Percentiles rank a stretch among this genome's conserved stretches.
Conservation (phyloP, 1,284 basidiomycete species). For the Moesziomyces parantarcticus region DNA sequence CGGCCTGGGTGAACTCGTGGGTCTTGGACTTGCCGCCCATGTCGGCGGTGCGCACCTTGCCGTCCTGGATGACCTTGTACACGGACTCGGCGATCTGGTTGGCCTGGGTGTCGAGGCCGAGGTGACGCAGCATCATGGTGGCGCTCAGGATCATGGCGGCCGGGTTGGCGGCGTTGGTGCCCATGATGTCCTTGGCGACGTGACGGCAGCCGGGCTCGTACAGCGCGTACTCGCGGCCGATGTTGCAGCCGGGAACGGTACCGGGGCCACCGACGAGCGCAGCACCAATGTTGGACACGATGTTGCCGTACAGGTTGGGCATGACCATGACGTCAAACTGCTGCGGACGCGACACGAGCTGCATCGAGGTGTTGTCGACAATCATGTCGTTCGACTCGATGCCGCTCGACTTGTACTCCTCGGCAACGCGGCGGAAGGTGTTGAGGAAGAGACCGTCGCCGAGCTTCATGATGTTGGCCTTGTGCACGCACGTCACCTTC, state of each 20-base stretch:
- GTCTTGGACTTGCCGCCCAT: constrained; percentile 78
- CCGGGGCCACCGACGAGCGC: constrained; percentile 98
- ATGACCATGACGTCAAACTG: constrained; percentile 99
- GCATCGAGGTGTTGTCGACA: constrained; percentile 99
- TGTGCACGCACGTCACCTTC: constrained; percentile 99
- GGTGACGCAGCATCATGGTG: constrained; percentile 98
- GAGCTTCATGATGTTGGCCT: constrained; percentile 99
- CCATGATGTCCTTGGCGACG: constrained; percentile 97
- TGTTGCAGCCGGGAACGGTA: constrained; percentile 97
- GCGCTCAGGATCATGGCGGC: constrained; percentile 97
- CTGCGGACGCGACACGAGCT: constrained; percentile 90
- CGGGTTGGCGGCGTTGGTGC: constrained; percentile 96
- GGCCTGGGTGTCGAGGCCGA: constrained; percentile 94
- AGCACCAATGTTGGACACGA: constrained; percentile 97
- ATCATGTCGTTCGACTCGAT: constrained; percentile 98
- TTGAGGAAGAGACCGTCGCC: constrained; percentile 99
- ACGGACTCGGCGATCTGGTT: constrained; percentile 93
- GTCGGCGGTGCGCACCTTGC: constrained; percentile 91
- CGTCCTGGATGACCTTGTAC: constrained; percentile 90
- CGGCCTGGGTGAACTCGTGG: constrained; percentile 66
- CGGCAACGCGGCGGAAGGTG: constrained; percentile 94
- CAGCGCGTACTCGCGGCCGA: constrained; percentile 95
- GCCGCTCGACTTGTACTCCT: constrained; percentile 90
- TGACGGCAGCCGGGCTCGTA: constrained; percentile 99
- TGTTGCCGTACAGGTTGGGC: constrained; percentile 94